Evolutionary conservation across 2,329 filamentous ascomycete genomes (phyloP).

Genomic region (Diaporthe destruens): DNA sequence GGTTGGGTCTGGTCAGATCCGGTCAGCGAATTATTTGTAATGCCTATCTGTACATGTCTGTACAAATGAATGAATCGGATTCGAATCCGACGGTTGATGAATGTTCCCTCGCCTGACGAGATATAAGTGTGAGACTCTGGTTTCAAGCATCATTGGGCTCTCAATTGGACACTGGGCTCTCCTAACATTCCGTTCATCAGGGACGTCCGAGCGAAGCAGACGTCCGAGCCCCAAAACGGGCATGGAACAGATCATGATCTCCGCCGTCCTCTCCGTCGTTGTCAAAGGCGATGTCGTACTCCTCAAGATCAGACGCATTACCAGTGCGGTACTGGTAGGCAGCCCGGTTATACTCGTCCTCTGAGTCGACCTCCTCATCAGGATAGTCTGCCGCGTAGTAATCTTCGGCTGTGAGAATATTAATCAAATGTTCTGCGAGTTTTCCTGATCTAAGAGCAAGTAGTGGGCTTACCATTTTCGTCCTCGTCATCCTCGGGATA

Average conservation of each 20-base stretch:
- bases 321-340: conserved; percentile 66
- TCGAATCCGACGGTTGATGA: neutral
- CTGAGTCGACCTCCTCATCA: conserved; percentile 81
- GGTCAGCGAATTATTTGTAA: conserved; percentile 22
- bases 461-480: conserved; percentile 69
- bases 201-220: conserved; percentile 40
- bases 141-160: too few species aligned
- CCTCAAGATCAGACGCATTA: conserved; percentile 68
- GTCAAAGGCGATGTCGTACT: conserved; percentile 57
- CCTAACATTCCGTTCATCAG: neutral
- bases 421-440: conserved; percentile 29
- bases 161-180: neutral
- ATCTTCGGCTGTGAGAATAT: conserved; percentile 72
- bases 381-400: conserved; percentile 85
- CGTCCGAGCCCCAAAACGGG: conserved; percentile 44
- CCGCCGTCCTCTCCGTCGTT: conserved; percentile 49
- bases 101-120: neutral
- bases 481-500: conserved; percentile 71
- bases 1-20: conserved; percentile 8
- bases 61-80: neutral
- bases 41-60: conserved; percentile 24
- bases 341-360: conserved; percentile 72
- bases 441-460: neutral
- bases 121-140: too few species aligned
- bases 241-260: conserved; percentile 5